Evolutionary conservation across 2,329 filamentous ascomycete species (phyloP).

Genomic region (Blastomyces silverae): DNA sequence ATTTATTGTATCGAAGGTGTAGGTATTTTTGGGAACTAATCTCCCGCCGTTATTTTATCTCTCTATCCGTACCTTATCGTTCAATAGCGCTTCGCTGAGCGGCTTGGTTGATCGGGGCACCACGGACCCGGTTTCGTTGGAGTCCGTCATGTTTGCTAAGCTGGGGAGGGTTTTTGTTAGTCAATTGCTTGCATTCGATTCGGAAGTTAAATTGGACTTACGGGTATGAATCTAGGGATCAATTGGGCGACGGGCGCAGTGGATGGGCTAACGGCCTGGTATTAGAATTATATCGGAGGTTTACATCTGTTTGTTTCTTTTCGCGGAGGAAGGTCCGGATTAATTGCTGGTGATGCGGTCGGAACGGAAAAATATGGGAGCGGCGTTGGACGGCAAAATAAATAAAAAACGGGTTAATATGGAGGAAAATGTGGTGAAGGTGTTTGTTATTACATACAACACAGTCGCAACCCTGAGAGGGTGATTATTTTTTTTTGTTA

Average conservation of each 20-base stretch:
- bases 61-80: slow-evolving; percentile 75
- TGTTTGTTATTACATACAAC: not conserved
- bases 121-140: slow-evolving; percentile 50
- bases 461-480: slow-evolving; percentile 12
- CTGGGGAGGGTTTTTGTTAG: not conserved
- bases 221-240: slow-evolving; percentile 16
- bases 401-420: not conserved
- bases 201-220: not conserved
- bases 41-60: not conserved
- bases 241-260: slow-evolving; percentile 24
- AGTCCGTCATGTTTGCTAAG: slow-evolving; percentile 50
- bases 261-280: slow-evolving; percentile 1
- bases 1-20: not conserved
- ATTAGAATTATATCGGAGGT: not conserved
- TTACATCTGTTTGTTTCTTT: slow-evolving; percentile 12
- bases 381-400: slow-evolving; percentile 1
- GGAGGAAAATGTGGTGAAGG: not conserved
- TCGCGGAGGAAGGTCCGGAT: slow-evolving; percentile 6
- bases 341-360: slow-evolving; percentile 16
- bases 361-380: slow-evolving; percentile 36
- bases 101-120: slow-evolving; percentile 65
- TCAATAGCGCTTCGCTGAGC: slow-evolving; percentile 94
- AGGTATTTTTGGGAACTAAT: not conserved
- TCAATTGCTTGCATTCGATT: slow-evolving; percentile 11
- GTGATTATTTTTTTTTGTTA: slow-evolving; percentile 23